These are phyloP conservation scores for Phialemoniopsis sp. DNA, from an alignment of 2,329 filamentous ascomycete genomes.

Conservation along the genomic window DNA sequence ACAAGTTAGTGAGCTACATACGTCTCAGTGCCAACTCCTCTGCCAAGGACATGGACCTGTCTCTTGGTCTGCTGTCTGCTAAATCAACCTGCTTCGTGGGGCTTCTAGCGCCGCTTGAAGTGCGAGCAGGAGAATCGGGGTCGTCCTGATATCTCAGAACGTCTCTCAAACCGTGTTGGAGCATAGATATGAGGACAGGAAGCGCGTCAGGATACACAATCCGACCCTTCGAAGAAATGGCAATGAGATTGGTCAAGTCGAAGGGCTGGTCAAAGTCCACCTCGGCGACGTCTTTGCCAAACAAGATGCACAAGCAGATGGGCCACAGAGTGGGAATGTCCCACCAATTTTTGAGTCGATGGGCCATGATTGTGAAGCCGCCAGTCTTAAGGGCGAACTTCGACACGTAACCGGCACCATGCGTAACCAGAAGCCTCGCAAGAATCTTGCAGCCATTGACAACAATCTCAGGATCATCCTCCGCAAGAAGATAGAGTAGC, in stretches of 20 bases:
- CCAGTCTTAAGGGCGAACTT: constrained; percentile 83
- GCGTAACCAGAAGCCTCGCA: constrained; percentile 75
- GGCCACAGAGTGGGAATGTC: constrained; percentile 80
- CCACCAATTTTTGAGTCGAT: constrained; percentile 85
- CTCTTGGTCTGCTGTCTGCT: constrained; percentile 34
- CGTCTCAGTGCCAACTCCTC: constrained; percentile 52
- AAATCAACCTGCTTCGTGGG: constrained; percentile 14
- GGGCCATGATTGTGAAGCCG: constrained; percentile 82
- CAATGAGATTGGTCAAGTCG: constrained; percentile 68
- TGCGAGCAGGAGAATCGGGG: constrained; percentile 45
- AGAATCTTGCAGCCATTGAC: constrained; percentile 79
- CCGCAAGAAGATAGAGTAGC: constrained; percentile 86
- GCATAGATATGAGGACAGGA: constrained; percentile 77
- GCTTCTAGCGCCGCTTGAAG: not conserved
- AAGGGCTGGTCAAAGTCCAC: constrained; percentile 71
- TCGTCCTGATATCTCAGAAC: constrained; percentile 59
- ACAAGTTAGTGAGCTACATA: constrained; percentile 24
- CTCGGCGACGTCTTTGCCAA: constrained; percentile 74
- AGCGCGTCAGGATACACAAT: constrained; percentile 76
- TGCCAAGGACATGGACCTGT: constrained; percentile 63
- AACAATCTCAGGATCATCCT: constrained; percentile 80
- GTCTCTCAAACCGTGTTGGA: constrained; percentile 77
- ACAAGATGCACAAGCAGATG: constrained; percentile 82
- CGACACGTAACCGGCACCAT: constrained; percentile 75
- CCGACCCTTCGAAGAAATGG: constrained; percentile 65